Conservation (phyloP, 225 moss, liverwort and hornwort genomes). For the Sphagnum tenellum region DNA sequence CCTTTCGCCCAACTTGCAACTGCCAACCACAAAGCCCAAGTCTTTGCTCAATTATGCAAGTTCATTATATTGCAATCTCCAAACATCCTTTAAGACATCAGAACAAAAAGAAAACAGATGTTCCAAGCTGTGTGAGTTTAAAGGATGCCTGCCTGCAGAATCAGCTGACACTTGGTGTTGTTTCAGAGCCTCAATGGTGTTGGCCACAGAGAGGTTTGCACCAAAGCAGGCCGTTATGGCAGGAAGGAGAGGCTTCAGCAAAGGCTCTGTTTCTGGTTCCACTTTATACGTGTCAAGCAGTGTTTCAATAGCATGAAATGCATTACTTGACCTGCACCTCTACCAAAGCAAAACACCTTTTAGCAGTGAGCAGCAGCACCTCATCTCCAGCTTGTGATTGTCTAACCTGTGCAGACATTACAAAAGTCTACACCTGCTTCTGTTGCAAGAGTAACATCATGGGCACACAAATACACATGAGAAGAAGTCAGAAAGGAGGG, state of each 20-base stretch:
- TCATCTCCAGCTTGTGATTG: no score
- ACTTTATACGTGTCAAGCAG: slow-evolving; percentile 43
- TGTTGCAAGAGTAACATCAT: not conserved
- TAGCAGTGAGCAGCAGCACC: not conserved
- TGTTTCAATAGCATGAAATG: slow-evolving; percentile 51
- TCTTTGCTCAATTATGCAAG: not conserved
- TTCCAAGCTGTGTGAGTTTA: no score
- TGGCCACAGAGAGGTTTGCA: slow-evolving; percentile 37
- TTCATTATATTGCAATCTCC: no score
- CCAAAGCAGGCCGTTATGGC: slow-evolving; percentile 74
- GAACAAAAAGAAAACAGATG: not conserved
- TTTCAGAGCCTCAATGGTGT: slow-evolving; percentile 54
- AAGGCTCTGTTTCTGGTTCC: slow-evolving; percentile 45
- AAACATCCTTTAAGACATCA: not conserved
- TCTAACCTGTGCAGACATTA: no score
- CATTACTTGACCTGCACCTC: slow-evolving; percentile 50
- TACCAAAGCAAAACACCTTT: not conserved
- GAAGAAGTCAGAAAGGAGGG: no score
- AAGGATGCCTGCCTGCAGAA: slow-evolving; percentile 32
- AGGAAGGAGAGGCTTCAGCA: slow-evolving; percentile 58
- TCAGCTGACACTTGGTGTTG: slow-evolving; percentile 45
- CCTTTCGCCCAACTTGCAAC: slow-evolving; percentile 80
- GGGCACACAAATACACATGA: not conserved
- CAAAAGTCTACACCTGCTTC: not conserved
- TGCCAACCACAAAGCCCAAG: slow-evolving; percentile 9